Percentiles rank a stretch among this genome's conserved stretches.
Evolutionary conservation across 2,329 filamentous ascomycete species (phyloP).

Genomic region (Talaromyces rugulosus): DNA sequence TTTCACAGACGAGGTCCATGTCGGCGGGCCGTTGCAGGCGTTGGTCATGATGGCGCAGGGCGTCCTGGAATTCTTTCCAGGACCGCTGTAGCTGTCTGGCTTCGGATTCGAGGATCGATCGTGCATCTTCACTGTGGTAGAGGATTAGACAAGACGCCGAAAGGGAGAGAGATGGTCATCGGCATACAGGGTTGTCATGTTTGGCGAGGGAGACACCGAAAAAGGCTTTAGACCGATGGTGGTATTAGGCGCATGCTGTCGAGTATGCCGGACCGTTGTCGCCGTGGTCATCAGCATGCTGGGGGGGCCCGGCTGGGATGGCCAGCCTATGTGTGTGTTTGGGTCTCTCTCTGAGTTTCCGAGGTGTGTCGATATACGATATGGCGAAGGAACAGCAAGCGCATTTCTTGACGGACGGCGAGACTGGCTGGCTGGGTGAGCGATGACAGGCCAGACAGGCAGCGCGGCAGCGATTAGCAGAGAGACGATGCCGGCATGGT

Average conservation of each 20-base stretch:
- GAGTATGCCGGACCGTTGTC: neutral
- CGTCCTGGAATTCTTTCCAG: slow-evolving; percentile 32
- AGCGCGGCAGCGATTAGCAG: neutral
- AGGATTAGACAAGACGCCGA: neutral
- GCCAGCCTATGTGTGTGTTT: neutral
- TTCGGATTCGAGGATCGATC: slow-evolving; percentile 32
- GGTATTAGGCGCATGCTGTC: neutral
- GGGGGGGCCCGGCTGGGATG: neutral
- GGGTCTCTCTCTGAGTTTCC: neutral
- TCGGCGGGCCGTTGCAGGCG: slow-evolving; percentile 22
- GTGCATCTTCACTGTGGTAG: neutral
- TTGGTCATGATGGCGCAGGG: slow-evolving; percentile 24
- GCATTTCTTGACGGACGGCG: neutral
- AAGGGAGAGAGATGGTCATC: too few species aligned
- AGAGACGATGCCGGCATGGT: neutral
- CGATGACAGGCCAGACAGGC: neutral
- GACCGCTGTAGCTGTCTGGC: slow-evolving; percentile 33
- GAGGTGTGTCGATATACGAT: neutral
- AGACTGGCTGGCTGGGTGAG: too few species aligned
- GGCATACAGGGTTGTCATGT: neutral
- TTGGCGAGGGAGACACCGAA: neutral
- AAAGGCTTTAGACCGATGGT: neutral
- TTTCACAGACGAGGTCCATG: slow-evolving; percentile 24
- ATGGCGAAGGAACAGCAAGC: neutral
- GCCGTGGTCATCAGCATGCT: neutral